Evolutionary conservation across 1,284 basidiomycete species (phyloP).

Genomic region (Gymnopus androsaceus): DNA sequence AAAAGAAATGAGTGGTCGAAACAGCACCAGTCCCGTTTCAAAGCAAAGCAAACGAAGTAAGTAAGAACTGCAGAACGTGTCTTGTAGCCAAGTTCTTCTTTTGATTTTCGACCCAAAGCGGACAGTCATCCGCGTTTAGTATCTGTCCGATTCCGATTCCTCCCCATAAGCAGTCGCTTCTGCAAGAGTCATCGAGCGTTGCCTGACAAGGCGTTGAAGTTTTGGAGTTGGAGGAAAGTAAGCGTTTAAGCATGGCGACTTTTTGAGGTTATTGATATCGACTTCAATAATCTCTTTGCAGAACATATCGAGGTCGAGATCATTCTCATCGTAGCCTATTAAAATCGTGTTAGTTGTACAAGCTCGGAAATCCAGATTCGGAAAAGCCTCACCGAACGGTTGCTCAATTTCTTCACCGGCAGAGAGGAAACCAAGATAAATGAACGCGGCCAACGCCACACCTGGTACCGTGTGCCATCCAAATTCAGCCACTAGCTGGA

Average conservation of each 20-base stretch:
- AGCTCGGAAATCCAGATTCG: background rate
- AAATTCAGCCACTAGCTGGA: constrained; percentile 63
- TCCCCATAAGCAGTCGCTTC: constrained; percentile 3
- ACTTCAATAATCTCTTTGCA: constrained; percentile 18
- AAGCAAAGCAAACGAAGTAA: no score
- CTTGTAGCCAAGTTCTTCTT: background rate
- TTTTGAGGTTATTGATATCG: constrained; percentile 21
- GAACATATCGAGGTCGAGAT: constrained; percentile 24
- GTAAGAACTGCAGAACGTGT: no score
- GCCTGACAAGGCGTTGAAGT: background rate
- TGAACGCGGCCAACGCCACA: constrained; percentile 61
- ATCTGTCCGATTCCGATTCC: background rate
- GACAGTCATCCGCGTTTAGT: background rate
- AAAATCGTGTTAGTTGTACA: constrained; percentile 7
- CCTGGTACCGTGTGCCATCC: constrained; percentile 62
- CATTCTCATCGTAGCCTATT: constrained; percentile 54
- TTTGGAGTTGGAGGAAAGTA: constrained; percentile 1
- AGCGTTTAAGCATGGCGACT: constrained; percentile 20
- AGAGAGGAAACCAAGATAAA: constrained; percentile 66
- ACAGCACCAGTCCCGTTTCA: no score
- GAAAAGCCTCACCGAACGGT: constrained; percentile 53
- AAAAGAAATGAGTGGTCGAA: background rate
- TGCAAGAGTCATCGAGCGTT: constrained; percentile 10
- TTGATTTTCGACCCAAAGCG: background rate
- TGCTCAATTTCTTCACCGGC: constrained; percentile 72